Base-by-base conservation (phyloP, 768 basidiomycete genomes). In the Panus rudis region DNA sequence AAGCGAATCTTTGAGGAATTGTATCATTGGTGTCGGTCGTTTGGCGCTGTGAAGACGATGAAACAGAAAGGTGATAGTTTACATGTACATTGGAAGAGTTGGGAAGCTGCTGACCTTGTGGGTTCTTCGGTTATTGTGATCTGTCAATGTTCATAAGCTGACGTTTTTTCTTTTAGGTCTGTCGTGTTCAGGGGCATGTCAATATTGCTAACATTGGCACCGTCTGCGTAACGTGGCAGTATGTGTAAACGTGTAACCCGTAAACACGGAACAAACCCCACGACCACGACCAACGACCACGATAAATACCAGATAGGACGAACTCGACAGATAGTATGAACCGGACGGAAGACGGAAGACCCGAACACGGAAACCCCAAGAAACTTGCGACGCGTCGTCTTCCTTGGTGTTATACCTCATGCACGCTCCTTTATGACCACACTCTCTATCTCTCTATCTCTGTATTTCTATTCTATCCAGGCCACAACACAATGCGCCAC, bases 41-140 rank as follows among this genome's bases (percentile, higher is more conserved):
- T 59, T 32, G 58, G 58, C 20, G 43, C 51, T 24, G 38, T 57
- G 41, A 20, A 52, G 17, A 52, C 50, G 37, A 44, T 57, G 27
- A 54, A 46, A 26, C 48, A 49, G 54, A 45, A 41, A 3, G 54
- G 57, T 43, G 58, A 56, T 19, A 54, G 49, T 37, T 22, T 59
- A 39, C 58, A 59, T 32, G 55, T 59, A 26, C 54, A 55, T 32
- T 59, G 56, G 55, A 52, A 49, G 39, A 54, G 55, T 28, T 53
- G 52, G 55, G 54, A 55, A 47, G 48, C 47, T 12, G 58, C 57
- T 8, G 57, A 59, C 30, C 55, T 51, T 55, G 56, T 58, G 45
- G 37, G 54, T 43, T 14, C 5, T 49, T 27, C 16, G 33, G 21
- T 30, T 47, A 4, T 32, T 34, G 7, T 35, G 41, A 23, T 37